Evolutionary conservation across 495 filamentous ascomycete genomes (phyloP).

Genomic region (Evernia prunastri): DNA sequence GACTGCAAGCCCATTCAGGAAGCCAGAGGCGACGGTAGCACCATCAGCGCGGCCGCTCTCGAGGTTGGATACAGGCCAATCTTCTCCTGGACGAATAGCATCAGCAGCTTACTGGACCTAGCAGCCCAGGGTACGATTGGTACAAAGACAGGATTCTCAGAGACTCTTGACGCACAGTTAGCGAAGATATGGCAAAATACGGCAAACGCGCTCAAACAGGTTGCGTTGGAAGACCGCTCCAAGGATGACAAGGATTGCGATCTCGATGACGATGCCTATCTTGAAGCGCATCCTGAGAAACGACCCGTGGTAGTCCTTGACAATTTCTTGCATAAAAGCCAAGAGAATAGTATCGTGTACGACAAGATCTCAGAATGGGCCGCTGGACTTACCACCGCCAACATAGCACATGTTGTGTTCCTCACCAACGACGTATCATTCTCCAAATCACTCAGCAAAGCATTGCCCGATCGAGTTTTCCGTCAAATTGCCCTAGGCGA

Average conservation of each 20-base stretch:
- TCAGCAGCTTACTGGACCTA: constrained; percentile 85
- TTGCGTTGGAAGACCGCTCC: constrained; percentile 60
- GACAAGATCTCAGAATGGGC: constrained; percentile 92
- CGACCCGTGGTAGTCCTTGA: constrained; percentile 86
- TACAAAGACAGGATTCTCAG: constrained; percentile 89
- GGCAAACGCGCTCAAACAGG: constrained; percentile 66
- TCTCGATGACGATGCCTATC: constrained; percentile 77
- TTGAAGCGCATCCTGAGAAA: constrained; percentile 82
- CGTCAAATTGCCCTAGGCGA: constrained; percentile 78
- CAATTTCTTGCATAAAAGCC: constrained; percentile 80
- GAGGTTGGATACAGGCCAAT: constrained; percentile 90
- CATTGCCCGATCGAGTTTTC: constrained; percentile 86
- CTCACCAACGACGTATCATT: constrained; percentile 89
- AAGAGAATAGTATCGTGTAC: constrained; percentile 68
- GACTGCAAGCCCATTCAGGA: constrained; percentile 95
- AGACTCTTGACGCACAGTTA: constrained; percentile 86
- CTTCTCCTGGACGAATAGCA: constrained; percentile 93
- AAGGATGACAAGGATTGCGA: constrained; percentile 68
- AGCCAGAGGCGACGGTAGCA: constrained; percentile 81
- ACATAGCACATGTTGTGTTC: constrained; percentile 93
- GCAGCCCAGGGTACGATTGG: constrained; percentile 91
- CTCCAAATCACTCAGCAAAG: constrained; percentile 78
- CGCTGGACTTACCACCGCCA: constrained; percentile 75
- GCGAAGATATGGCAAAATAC: constrained; percentile 89
- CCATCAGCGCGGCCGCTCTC: constrained; percentile 70